These are phyloP conservation scores for Apiotrichum laibachii DNA, from an alignment of 1,284 basidiomycete species.

Conservation along the genomic window DNA sequence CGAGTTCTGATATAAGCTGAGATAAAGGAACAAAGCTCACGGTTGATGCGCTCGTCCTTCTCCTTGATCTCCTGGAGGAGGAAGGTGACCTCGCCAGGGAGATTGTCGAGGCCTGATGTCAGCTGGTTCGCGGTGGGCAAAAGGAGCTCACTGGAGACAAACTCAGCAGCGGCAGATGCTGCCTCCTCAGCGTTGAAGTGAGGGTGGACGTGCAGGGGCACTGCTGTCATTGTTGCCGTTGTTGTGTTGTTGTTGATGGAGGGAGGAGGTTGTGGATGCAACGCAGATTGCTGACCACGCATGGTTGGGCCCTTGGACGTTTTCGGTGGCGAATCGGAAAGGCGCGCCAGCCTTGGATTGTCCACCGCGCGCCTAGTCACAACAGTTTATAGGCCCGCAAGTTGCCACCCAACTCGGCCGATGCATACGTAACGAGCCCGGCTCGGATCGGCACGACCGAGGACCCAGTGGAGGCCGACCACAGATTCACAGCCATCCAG, in stretches of 20 bases:
- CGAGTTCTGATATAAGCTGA: constrained; percentile 25
- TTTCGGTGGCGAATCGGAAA: constrained; percentile 6
- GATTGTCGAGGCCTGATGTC: constrained; percentile 65
- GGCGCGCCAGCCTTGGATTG: background rate
- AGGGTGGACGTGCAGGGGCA: constrained; percentile 34
- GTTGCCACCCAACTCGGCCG: too few relatives aligned
- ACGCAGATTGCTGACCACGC: background rate
- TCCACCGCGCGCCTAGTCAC: background rate
- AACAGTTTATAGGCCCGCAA: background rate
- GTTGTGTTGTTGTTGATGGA: background rate
- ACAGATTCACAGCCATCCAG: background rate
- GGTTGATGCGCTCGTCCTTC: constrained; percentile 49
- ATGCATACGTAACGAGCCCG: background rate
- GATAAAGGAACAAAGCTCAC: constrained; percentile 23
- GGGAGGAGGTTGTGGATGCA: background rate
- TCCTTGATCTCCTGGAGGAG: constrained; percentile 66
- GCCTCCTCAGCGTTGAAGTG: constrained; percentile 62
- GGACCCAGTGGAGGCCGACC: background rate
- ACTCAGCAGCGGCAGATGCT: constrained; percentile 65
- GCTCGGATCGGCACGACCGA: background rate
- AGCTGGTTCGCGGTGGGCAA: background rate
- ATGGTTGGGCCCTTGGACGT: background rate
- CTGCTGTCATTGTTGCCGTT: constrained; percentile 8
- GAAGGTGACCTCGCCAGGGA: constrained; percentile 68
- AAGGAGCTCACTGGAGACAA: constrained; percentile 62